Conservation (phyloP, 306 rosid species). For the Glycyrrhiza uralensis region DNA sequence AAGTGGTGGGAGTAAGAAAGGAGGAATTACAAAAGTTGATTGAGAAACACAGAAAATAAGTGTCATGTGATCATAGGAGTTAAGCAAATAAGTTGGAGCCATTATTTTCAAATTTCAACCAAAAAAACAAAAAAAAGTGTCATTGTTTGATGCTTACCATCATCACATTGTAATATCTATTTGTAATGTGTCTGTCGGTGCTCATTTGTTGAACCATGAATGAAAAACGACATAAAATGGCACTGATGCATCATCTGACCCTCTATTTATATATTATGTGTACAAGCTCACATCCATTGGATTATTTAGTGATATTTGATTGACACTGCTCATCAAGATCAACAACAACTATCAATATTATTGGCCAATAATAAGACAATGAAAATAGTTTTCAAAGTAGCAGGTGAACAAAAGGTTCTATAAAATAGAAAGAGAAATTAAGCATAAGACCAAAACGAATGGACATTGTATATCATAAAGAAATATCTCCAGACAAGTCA, state of each 20-base stretch:
- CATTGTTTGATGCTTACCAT: neutral
- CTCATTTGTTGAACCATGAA: neutral
- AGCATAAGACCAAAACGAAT: neutral
- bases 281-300: conserved; percentile 16
- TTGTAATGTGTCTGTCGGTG: conserved; percentile 35
- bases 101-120: neutral
- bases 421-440: neutral
- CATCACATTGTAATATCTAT: neutral
- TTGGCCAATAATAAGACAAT: neutral
- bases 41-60: conserved; percentile 47
- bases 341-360: neutral
- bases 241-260: neutral
- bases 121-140: neutral
- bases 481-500: neutral
- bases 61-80: neutral
- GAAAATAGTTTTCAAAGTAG: neutral
- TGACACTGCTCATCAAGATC: neutral
- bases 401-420: neutral
- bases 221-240: neutral
- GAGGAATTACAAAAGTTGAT: conserved; percentile 59
- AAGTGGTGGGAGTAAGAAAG: conserved; percentile 53
- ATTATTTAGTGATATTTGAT: conserved; percentile 27
- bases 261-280: neutral
- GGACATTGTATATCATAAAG: neutral
- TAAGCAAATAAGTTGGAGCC: conserved; percentile 18